Evolutionary conservation across 2,329 filamentous ascomycete species (phyloP).

Genomic region (Colletotrichum liriopes): DNA sequence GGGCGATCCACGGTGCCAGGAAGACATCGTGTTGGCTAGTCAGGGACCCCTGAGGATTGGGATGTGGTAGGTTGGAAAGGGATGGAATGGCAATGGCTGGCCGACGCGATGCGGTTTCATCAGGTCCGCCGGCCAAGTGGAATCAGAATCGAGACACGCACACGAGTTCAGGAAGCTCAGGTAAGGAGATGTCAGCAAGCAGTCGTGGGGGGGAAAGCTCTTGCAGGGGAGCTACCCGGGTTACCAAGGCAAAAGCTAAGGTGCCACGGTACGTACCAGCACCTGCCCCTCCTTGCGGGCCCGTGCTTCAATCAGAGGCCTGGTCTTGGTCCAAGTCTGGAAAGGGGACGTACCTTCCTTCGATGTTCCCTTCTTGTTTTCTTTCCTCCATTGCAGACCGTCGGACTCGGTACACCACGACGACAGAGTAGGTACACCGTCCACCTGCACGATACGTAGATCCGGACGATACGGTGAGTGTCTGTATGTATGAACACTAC

Average conservation of each 20-base stretch:
- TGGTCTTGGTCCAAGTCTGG: not conserved
- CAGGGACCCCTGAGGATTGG: not conserved
- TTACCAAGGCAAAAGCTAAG: not conserved
- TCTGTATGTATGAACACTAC: not conserved
- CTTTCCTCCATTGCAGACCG: not conserved
- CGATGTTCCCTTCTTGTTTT: not conserved
- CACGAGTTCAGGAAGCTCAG: conserved; percentile 11
- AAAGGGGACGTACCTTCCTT: not conserved
- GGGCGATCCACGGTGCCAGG: not conserved
- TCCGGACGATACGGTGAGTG: not conserved
- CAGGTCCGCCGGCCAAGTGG: conserved; percentile 9
- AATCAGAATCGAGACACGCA: not conserved
- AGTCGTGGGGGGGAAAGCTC: not conserved
- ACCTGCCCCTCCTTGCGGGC: conserved; percentile 1
- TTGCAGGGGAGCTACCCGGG: conserved; percentile 3
- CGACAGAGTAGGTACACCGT: not conserved
- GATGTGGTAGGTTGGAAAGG: not conserved
- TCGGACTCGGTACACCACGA: not conserved
- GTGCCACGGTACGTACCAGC: not conserved
- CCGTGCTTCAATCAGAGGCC: conserved; percentile 1
- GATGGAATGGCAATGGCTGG: conserved; percentile 16
- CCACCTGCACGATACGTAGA: not conserved
- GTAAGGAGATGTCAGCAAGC: conserved; percentile 21
- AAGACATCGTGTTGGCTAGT: not conserved
- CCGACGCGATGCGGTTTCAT: conserved; percentile 27